A percentile compares a stretch with the other conserved stretches of the same genome.
Conservation (phyloP, 768 basidiomycete genomes). For the Rhizopogon vulgaris region DNA sequence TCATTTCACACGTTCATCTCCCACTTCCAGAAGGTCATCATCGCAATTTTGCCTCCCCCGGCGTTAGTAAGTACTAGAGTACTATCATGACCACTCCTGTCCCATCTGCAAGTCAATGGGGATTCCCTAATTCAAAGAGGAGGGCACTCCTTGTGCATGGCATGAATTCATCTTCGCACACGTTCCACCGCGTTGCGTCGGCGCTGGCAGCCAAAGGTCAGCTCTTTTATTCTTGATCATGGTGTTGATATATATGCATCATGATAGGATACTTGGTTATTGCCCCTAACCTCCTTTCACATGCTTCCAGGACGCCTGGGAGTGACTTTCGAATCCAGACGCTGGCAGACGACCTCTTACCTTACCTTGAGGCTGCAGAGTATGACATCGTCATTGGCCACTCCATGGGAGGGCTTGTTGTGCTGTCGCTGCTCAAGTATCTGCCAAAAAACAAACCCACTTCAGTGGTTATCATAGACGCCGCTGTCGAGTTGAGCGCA, state of each 20-base stretch:
- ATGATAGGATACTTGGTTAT: conserved; percentile 16
- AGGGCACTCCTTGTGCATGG: conserved; percentile 17
- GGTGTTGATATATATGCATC: background rate
- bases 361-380: background rate
- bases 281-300: conserved; percentile 20
- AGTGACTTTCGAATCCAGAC: background rate
- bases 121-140: conserved; percentile 11
- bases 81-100: background rate
- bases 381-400: conserved; percentile 11
- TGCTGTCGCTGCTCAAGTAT: conserved; percentile 8
- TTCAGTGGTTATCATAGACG: conserved; percentile 16
- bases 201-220: conserved; percentile 13
- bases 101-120: conserved; percentile 12
- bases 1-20: background rate
- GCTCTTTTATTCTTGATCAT: background rate
- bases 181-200: conserved; percentile 11
- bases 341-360: conserved; percentile 1
- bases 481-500: conserved; percentile 2
- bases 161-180: conserved; percentile 8
- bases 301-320: conserved; percentile 9
- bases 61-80: too few relatives aligned
- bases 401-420: conserved; percentile 16
- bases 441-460: conserved; percentile 6
- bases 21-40: background rate
- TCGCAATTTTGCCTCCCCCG: too few relatives aligned